phyloP scores from a whole-genome alignment of 75 land plant species.

The Chamaecyparis obtusa region DNA sequence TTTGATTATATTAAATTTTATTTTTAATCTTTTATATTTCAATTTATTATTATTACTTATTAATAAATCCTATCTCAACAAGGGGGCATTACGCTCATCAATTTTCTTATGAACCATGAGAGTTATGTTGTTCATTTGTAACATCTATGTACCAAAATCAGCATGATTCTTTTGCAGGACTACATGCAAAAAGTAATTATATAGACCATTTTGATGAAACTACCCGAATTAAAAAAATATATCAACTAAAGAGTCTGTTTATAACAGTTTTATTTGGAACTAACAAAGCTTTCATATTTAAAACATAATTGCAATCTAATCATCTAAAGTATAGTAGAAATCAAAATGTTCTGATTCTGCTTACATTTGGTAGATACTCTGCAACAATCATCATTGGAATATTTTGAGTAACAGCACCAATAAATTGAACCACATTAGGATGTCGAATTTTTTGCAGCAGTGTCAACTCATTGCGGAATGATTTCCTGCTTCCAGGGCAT shows the following conservation, averaged over 20 bases:
- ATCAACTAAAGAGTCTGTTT: not conserved
- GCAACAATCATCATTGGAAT: conserved; percentile 81
- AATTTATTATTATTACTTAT: too few relatives aligned
- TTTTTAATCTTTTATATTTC: too few relatives aligned
- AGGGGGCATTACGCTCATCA: too few relatives aligned
- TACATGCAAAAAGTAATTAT: not conserved
- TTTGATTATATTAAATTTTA: too few relatives aligned
- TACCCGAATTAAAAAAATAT: not conserved
- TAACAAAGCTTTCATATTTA: not conserved
- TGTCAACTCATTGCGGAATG: conserved; percentile 73
- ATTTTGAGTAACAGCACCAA: conserved; percentile 91
- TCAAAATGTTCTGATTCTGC: conserved; percentile 22
- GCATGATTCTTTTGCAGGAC: not conserved
- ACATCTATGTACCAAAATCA: not conserved
- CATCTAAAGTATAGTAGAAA: not conserved
- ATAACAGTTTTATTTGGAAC: not conserved
- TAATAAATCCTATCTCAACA: too few relatives aligned
- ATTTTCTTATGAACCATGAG: not conserved
- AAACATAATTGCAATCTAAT: not conserved
- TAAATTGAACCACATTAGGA: conserved; percentile 87
- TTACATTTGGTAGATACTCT: conserved; percentile 82
- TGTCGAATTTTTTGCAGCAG: conserved; percentile 79
- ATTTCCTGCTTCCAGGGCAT: conserved; percentile 43
- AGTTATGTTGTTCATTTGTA: not conserved
- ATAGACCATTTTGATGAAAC: not conserved